Base-by-base conservation (phyloP, 2,329 filamentous ascomycete species). In the Zymoseptoria pseudotritici region DNA sequence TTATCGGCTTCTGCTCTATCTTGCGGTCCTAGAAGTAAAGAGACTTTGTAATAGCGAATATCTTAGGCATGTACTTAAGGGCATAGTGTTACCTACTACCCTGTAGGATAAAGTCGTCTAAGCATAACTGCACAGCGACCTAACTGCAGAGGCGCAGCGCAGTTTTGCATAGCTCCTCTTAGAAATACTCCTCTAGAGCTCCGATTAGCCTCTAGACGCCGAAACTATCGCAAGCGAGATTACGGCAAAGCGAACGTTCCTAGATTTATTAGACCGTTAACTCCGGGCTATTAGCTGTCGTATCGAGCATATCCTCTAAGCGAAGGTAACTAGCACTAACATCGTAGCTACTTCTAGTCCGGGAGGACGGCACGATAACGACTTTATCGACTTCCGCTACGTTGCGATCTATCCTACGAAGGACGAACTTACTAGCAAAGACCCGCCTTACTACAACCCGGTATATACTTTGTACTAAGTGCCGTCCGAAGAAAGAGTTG, bases 301-400 rank as follows among this genome's bases (percentile, higher is more conserved):
- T 58, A 77, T 81, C 58, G 71, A 77, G 50, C 71, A 79, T 54
- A 60, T 73, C 11, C 58, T 79, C 0, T 61, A 69, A 4, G 65
- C 71, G 9, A 59, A 52, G 9, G 5, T 29, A 24, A 6, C 24
- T 3, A 36, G 59, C 4, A 20, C 55, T n/a, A 22, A 8, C 70
- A 31, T 68, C 66, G 8, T 56, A 3, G 61, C 6, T 56, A 55
- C 50, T 10, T 54, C 54, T 46, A 64, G 58, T 1, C 80, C 86
- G 0, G 88, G 88, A 0, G 87, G 87, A 0, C 80, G 88, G 0
- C 88, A 91, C 63, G 86, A 91, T 70, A 91, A 91, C 58, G 88
- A 91, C 65, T 82, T 82, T 67, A 74, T 67, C 1, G 79, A 89
- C 63, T 86, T 85, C 65, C 79, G 83, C 0, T 60, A 83, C 0